A percentile compares a stretch with the other conserved stretches of the same genome.
Evolutionary conservation across 768 basidiomycete species (phyloP).

Genomic region (Lentinula edodes): DNA sequence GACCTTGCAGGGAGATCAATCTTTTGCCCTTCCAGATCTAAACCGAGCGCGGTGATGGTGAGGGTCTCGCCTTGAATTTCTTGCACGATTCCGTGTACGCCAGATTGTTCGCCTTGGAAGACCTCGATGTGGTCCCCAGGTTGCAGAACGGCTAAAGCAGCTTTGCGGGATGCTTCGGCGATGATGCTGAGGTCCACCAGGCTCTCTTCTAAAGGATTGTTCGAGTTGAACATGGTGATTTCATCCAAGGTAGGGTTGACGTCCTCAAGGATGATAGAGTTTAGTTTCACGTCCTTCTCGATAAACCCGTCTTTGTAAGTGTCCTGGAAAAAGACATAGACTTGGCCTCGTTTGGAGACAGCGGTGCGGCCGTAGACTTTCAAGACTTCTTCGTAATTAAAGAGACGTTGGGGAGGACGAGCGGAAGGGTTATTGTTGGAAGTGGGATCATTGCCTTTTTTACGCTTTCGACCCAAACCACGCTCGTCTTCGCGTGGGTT

Average conservation of each 20-base stretch:
- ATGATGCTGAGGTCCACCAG: conserved; percentile 87
- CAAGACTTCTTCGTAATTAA: conserved; percentile 89
- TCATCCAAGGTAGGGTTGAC: conserved; percentile 96
- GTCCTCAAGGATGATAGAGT: conserved; percentile 73
- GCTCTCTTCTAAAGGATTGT: conserved; percentile 38
- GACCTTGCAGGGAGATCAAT: conserved; percentile 82
- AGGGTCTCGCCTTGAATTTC: conserved; percentile 86
- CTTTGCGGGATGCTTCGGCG: conserved; percentile 86
- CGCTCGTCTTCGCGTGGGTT: conserved; percentile 75
- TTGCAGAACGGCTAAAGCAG: conserved; percentile 90
- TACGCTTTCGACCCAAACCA: conserved; percentile 66
- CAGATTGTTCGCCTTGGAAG: conserved; percentile 93
- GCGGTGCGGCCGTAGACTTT: conserved; percentile 79
- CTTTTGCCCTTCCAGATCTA: conserved; percentile 83
- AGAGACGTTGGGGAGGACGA: conserved; percentile 86
- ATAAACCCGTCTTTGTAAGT: conserved; percentile 93
- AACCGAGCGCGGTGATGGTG: conserved; percentile 69
- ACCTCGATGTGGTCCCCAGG: conserved; percentile 98
- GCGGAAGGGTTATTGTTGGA: conserved; percentile 37
- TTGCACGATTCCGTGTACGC: conserved; percentile 88
- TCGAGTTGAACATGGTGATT: conserved; percentile 71
- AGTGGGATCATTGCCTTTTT: conserved; percentile 48
- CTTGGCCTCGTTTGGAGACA: conserved; percentile 68
- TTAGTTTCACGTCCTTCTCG: conserved; percentile 91
- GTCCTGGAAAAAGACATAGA: conserved; percentile 87